A percentile compares a stretch with the other conserved stretches of the same genome.
These are phyloP conservation scores for Chloris gayana DNA, from an alignment of 176 grass and related monocot species.

Conservation along the genomic window DNA sequence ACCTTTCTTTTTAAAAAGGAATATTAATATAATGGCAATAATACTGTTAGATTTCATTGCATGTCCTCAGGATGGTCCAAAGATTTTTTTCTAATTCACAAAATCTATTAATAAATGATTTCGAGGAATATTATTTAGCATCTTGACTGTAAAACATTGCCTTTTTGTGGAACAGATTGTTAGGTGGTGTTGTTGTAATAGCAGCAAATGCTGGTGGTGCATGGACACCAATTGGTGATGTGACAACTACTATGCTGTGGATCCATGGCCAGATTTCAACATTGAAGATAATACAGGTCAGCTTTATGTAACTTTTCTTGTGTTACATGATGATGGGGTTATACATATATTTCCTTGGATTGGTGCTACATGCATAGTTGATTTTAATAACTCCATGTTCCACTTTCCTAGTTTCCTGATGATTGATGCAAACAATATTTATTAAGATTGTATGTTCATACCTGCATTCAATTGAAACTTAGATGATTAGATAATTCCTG, in stretches of 20 bases:
- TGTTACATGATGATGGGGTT: background rate
- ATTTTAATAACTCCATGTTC: conserved; percentile 7
- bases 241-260: conserved; percentile 98
- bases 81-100: background rate
- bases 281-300: conserved; percentile 77
- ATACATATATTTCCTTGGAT: conserved; percentile 21
- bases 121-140: background rate
- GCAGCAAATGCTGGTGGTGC: conserved; percentile 95
- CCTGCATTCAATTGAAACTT: background rate
- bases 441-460: background rate
- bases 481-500: background rate
- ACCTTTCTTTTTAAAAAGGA: background rate
- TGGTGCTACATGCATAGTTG: background rate
- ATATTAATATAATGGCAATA: background rate
- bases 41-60: background rate
- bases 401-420: background rate
- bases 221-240: conserved; percentile 99
- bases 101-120: conserved; percentile 11
- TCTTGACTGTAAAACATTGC: conserved; percentile 29
- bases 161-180: conserved; percentile 74
- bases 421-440: background rate
- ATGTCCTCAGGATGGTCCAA: background rate
- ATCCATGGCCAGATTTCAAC: conserved; percentile 95
- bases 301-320: conserved; percentile 23
- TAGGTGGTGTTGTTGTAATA: conserved; percentile 94